Evolutionary conservation across 192 early-diverging fungal species (phyloP).

Genomic region (Phycomyces nitens): DNA sequence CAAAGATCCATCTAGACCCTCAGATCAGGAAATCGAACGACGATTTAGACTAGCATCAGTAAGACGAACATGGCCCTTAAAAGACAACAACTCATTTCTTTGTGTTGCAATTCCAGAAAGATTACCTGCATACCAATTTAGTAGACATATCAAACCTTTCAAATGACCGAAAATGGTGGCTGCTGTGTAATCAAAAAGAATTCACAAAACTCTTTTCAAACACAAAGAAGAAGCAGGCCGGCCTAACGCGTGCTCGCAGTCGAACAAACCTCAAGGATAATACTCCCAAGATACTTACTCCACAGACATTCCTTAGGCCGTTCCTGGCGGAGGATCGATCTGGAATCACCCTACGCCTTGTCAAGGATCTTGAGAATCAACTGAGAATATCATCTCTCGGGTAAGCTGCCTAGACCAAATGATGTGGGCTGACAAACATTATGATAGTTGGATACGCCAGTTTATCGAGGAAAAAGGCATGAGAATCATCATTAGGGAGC

Average conservation of each 20-base stretch:
- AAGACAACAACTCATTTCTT: not conserved
- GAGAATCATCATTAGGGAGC: constrained; percentile 60
- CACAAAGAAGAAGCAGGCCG: constrained; percentile 7
- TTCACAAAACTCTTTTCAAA: constrained; percentile 17
- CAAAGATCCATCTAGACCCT: not conserved
- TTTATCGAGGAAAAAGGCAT: constrained; percentile 75
- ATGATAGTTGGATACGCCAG: constrained; percentile 62
- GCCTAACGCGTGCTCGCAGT: not conserved
- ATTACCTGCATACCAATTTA: constrained; percentile 12
- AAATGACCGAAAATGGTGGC: constrained; percentile 27
- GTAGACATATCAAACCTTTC: constrained; percentile 16
- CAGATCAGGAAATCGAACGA: not conserved
- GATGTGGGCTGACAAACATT: not conserved
- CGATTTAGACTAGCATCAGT: not conserved
- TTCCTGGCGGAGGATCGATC: constrained; percentile 5
- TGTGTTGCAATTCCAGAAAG: constrained; percentile 1
- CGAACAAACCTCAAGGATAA: not conserved
- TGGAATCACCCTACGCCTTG: constrained; percentile 7
- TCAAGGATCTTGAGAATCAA: not conserved
- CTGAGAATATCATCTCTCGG: not conserved
- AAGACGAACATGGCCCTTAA: not conserved
- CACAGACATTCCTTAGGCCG: not conserved
- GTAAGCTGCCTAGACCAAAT: not conserved
- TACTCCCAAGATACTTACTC: not conserved
- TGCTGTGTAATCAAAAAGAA: constrained; percentile 26